Conservation (phyloP, 305 asterid species). For the Ajuga reptans region DNA sequence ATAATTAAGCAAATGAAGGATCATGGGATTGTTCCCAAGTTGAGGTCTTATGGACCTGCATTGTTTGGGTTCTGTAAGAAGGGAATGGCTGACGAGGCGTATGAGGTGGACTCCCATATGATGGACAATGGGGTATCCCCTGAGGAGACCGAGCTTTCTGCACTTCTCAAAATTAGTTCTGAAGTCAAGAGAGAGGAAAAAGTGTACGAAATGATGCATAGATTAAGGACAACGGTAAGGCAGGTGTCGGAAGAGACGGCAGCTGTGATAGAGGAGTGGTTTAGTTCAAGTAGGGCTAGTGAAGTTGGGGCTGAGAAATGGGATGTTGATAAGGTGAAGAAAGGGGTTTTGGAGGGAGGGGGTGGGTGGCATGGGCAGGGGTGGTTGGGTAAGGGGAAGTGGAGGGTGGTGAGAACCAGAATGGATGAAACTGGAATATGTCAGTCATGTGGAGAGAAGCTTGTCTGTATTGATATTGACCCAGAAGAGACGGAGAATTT, state of each 20-base stretch:
- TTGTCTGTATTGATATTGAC: constrained; percentile 85
- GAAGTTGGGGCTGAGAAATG: constrained; percentile 61
- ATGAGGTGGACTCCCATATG: constrained; percentile 82
- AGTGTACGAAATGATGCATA: constrained; percentile 80
- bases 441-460: constrained; percentile 66
- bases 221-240: constrained; percentile 71
- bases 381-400: constrained; percentile 80
- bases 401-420: constrained; percentile 66
- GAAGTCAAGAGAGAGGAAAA: constrained; percentile 43
- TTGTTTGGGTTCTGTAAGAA: constrained; percentile 66
- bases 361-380: constrained; percentile 99
- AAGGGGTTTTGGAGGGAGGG: constrained; percentile 74
- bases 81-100: constrained; percentile 65
- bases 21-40: constrained; percentile 52
- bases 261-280: constrained; percentile 56
- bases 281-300: constrained; percentile 50
- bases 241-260: constrained; percentile 86
- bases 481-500: constrained; percentile 78
- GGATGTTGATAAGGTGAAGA: constrained; percentile 58
- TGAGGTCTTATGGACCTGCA: constrained; percentile 92
- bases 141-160: constrained; percentile 78
- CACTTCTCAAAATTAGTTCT: constrained; percentile 62
- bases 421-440: constrained; percentile 62
- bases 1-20: constrained; percentile 69
- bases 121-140: constrained; percentile 46